Evolutionary conservation across 176 grass and related monocot genomes (phyloP), one percentile per base, ranked within the genome.

Genomic region (Oryza coarctata): DNA sequence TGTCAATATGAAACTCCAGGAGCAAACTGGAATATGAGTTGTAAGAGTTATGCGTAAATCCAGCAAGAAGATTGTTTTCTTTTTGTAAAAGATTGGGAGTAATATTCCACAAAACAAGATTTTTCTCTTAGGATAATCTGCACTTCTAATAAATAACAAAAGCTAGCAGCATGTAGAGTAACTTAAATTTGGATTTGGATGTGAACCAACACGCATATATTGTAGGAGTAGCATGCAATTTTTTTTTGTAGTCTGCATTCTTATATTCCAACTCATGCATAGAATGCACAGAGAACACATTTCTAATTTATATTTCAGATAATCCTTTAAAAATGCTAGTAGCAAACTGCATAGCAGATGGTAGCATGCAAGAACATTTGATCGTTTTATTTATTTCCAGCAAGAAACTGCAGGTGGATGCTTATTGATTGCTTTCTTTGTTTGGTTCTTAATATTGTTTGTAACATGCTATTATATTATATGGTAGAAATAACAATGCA

Each of bases 1-100:
- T 63, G 74, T 64, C 72, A 89, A 47, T 45, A 60, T 25, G n/a
- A 70, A 35, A 20, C 65, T 81, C 75, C 32, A 27, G 17, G 22
- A 71, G 81, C 4, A 44, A 68, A 67, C 34, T 67, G 33, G 40
- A 73, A 60, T 39, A 38, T 57, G 13, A 33, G 14, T 43, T 28
- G 6, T 20, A 8, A 34, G 15, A 55, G 50, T 22, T 22, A 58
- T 58, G 63, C 41, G 10, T 58, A 44, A 47, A 61, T 25, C 12
- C 5, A 82, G 66, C 34, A 32, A 63, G 7, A 38, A 70, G 58
- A 43, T 77, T 13, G 11, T 71, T 67, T 80, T 75, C 30, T 63
- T 69, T 69, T 6, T 49, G 35, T 35, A 70, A 52, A 50, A 57
- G 18, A 34, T 3, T 73, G 34, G 60, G 65, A 63, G 30, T 71